phyloP scores from a whole-genome alignment of 805 yeast genomes.

The Metschnikowia noctiluminum region DNA sequence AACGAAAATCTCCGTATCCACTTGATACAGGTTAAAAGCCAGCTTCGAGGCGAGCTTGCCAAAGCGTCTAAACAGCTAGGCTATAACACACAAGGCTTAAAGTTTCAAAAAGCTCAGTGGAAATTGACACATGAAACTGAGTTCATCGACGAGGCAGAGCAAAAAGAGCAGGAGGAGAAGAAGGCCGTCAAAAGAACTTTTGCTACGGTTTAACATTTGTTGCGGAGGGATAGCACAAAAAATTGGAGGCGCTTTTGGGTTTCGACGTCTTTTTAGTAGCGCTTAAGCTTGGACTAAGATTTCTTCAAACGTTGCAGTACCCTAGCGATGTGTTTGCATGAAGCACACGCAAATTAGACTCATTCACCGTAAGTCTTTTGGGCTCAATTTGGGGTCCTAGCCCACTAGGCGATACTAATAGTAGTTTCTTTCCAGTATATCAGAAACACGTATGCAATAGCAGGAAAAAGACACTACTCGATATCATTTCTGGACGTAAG shows the following conservation, averaged over 20 bases:
- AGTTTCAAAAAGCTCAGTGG: conserved; percentile 75
- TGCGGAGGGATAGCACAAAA: background rate
- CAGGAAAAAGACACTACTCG: too few relatives aligned
- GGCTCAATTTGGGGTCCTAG: too few relatives aligned
- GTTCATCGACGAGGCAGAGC: conserved; percentile 67
- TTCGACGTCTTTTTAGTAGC: too few relatives aligned
- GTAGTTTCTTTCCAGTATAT: too few relatives aligned
- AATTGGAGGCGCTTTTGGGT: background rate
- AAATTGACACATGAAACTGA: conserved; percentile 67
- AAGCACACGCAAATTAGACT: too few relatives aligned
- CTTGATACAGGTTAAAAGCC: conserved; percentile 58
- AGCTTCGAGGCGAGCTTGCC: conserved; percentile 56
- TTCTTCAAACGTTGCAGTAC: too few relatives aligned
- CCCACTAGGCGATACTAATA: too few relatives aligned
- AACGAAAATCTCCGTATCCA: conserved; percentile 62
- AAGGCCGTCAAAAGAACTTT: conserved; percentile 70
- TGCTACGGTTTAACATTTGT: conserved; percentile 42
- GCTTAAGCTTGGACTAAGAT: too few relatives aligned
- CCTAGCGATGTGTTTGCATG: too few relatives aligned
- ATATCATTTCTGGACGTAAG: too few relatives aligned
- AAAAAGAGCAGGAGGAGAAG: conserved; percentile 49
- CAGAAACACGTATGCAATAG: too few relatives aligned
- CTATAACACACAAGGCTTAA: conserved; percentile 79
- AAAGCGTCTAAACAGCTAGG: conserved; percentile 63
- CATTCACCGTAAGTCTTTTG: too few relatives aligned